Base-by-base conservation (phyloP, 352 stramenopile species). In the Pythium sukuiense region DNA sequence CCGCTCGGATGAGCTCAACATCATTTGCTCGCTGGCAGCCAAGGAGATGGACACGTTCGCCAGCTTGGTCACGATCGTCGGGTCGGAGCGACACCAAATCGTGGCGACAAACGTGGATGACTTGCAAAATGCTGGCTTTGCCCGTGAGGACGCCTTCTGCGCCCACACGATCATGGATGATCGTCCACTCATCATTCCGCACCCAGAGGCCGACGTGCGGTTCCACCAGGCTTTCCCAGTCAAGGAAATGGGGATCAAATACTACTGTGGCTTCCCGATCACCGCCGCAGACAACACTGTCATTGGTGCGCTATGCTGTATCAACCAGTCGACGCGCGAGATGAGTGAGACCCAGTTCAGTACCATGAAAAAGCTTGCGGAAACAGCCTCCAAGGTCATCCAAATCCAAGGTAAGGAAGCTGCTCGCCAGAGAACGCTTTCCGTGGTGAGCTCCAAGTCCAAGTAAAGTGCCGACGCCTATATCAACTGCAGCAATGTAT, bases 191-290 rank as follows among this genome's bases (percentile, higher is more conserved):
- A 73, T 91, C 39, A 77, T 84, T 64, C 72, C 60, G n/a, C 76
- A 88, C 41, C 68, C 74, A 2, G 73, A 85, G 26, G 69, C 79
- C 4, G 83, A 92, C 65, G 72, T 90, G 48, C 83, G 83, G 11
- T 92, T 92, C 59, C 48, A 30, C 41, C 67, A 76, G 43, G 43
- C 61, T 13, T 30, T 46, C 5, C 48, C 39, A 2, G 57, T 65
- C 0, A 55, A 81, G 24, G 49, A 54, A 8, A 75, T 80, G 52
- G 67, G 70, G 7, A 70, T 83, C 24, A 76, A 74, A 49, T 92
- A 87, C 67, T 90, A 92, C 80, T 90, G 80, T 59, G 83, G 79
- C 6, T 89, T 90, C 35, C 83, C 83, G 12, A 60, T 89, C 18
- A 45, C 81, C 14, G 70, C 68, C 5, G 59, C 71, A 0, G 69